Evolutionary conservation across 2,329 filamentous ascomycete genomes (phyloP).

Genomic region (Xenoacremonium recifei): DNA sequence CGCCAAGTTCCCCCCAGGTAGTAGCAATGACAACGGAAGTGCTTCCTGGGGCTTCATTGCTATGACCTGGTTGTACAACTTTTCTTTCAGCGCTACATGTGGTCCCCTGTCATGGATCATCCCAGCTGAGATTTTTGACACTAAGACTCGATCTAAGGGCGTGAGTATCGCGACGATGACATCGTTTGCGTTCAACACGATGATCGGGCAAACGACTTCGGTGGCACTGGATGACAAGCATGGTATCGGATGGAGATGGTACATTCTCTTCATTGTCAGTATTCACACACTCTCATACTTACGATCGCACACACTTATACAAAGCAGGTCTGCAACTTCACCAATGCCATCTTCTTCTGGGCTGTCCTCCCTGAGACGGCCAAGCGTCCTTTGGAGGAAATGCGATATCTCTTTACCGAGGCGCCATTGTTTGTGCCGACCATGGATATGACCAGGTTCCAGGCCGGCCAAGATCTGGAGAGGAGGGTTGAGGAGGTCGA

Average conservation of each 20-base stretch:
- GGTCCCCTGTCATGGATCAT: constrained; percentile 64
- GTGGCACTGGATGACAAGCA: constrained; percentile 44
- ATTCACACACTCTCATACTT: not conserved
- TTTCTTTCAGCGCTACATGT: constrained; percentile 69
- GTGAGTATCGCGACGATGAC: constrained; percentile 73
- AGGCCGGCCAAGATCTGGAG: constrained; percentile 50
- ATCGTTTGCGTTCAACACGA: constrained; percentile 73
- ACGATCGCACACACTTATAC: not conserved
- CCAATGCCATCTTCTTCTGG: constrained; percentile 54
- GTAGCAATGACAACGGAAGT: constrained; percentile 38
- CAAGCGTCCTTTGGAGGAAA: constrained; percentile 64
- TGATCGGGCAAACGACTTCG: constrained; percentile 65
- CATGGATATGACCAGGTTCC: constrained; percentile 47
- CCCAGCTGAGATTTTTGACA: constrained; percentile 75
- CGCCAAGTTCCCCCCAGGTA: constrained; percentile 56
- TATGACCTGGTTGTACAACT: constrained; percentile 78
- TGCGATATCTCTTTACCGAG: constrained; percentile 65
- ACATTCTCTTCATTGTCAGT: constrained; percentile 44
- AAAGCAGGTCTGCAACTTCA: constrained; percentile 63
- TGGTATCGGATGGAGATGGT: constrained; percentile 47
- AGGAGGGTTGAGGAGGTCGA: constrained; percentile 56
- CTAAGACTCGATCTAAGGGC: constrained; percentile 70
- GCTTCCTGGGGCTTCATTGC: constrained; percentile 72
- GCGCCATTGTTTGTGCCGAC: constrained; percentile 61
- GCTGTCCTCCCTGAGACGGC: constrained; percentile 65